These are phyloP conservation scores for Paraphaeosphaeria sporulosa DNA, from an alignment of 2,329 filamentous ascomycete species.

Conservation along the genomic window DNA sequence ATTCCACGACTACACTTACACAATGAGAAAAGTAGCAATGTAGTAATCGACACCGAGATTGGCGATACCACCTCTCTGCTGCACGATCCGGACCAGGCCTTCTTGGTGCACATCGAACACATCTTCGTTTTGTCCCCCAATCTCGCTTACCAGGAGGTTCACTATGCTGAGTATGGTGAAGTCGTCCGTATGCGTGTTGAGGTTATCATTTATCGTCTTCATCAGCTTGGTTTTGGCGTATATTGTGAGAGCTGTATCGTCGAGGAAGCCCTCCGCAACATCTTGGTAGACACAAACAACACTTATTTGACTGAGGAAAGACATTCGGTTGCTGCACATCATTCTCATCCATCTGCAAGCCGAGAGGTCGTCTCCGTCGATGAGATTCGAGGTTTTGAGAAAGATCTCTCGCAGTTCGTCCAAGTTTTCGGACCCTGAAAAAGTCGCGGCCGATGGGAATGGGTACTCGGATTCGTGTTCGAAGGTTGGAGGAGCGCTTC, in stretches of 20 bases:
- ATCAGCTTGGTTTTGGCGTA: slow-evolving; percentile 43
- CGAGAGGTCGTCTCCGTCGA: slow-evolving; percentile 28
- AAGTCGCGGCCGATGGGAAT: slow-evolving; percentile 22
- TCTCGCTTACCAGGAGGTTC: slow-evolving; percentile 42
- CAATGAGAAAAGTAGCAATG: slow-evolving; percentile 34
- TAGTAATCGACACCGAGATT: slow-evolving; percentile 24
- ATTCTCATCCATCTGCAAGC: slow-evolving; percentile 34
- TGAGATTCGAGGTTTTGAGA: slow-evolving; percentile 28
- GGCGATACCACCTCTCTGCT: slow-evolving; percentile 33
- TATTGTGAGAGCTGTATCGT: slow-evolving; percentile 41
- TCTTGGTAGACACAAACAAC: slow-evolving; percentile 45
- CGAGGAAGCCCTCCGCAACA: slow-evolving; percentile 33
- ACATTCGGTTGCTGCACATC: slow-evolving; percentile 38
- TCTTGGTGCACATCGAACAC: slow-evolving; percentile 41
- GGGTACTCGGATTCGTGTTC: slow-evolving; percentile 33
- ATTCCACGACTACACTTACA: slow-evolving; percentile 32
- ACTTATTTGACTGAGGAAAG: slow-evolving; percentile 45
- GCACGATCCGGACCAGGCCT: slow-evolving; percentile 36
- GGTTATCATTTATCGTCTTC: slow-evolving; percentile 34
- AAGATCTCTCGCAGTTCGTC: slow-evolving; percentile 35
- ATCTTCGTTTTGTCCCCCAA: slow-evolving; percentile 37
- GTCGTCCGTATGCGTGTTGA: slow-evolving; percentile 35
- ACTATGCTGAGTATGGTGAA: slow-evolving; percentile 42
- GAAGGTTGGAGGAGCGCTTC: slow-evolving; percentile 32
- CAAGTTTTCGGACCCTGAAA: slow-evolving; percentile 23